Percentiles rank a stretch among this genome's conserved stretches.
These are phyloP conservation scores for Malus hybrid DNA, from an alignment of 331 rosid species.

Conservation along the genomic window DNA sequence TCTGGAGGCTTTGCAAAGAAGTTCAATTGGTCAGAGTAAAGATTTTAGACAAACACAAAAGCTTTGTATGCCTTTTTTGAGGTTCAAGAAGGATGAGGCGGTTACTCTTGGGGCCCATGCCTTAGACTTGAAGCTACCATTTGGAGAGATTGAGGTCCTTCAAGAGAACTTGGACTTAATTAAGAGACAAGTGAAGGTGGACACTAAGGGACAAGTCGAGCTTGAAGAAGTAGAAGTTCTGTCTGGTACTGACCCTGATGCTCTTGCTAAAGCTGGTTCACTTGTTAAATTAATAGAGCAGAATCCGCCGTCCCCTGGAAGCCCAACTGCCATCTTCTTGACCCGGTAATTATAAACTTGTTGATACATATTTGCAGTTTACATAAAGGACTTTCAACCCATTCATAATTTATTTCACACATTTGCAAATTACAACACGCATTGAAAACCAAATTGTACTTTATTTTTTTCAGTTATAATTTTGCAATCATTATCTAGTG, in stretches of 20 bases:
- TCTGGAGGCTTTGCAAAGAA: conserved; percentile 49
- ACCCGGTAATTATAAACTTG: conserved; percentile 16
- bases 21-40: conserved; percentile 56
- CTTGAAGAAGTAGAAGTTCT: conserved; percentile 66
- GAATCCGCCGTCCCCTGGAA: conserved; percentile 85
- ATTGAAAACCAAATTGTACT: background rate
- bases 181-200: conserved; percentile 30
- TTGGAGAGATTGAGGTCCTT: conserved; percentile 86
- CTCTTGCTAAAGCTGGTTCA: conserved; percentile 64
- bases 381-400: background rate
- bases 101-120: conserved; percentile 66
- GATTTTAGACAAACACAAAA: conserved; percentile 66
- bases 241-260: conserved; percentile 50
- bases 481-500: background rate
- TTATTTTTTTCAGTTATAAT: background rate
- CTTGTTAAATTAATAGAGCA: conserved; percentile 47
- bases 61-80: conserved; percentile 86
- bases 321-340: conserved; percentile 76
- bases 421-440: background rate
- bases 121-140: conserved; percentile 74
- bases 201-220: conserved; percentile 35
- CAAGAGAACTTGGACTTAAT: conserved; percentile 71
- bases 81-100: conserved; percentile 82
- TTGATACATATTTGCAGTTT: background rate
- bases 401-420: background rate